Conservation (phyloP, 768 basidiomycete species). For the Saitozyma sp. region DNA sequence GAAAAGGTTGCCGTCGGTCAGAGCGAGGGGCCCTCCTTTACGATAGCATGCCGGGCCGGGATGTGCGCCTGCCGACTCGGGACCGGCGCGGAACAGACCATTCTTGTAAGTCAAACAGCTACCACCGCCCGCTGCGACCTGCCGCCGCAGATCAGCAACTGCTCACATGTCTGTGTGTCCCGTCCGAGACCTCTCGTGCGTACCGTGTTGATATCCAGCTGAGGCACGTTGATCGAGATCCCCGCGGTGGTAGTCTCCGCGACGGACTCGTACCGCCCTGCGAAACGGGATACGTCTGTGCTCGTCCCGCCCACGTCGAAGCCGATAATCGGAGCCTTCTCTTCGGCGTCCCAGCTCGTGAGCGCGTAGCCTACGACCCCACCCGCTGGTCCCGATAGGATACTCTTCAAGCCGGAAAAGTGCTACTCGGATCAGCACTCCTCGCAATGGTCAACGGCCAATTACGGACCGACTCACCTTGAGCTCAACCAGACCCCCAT, state of each 20-base stretch:
- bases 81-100: conserved; percentile 84
- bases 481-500: conserved; percentile 57
- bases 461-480: conserved; percentile 13
- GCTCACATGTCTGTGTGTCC: background rate
- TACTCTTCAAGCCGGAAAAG: conserved; percentile 89
- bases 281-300: conserved; percentile 89
- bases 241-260: conserved; percentile 96
- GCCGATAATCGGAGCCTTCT: conserved; percentile 75
- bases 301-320: conserved; percentile 93
- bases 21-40: conserved; percentile 76
- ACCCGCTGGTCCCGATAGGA: conserved; percentile 81
- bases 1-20: conserved; percentile 61
- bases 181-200: background rate
- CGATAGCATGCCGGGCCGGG: conserved; percentile 72
- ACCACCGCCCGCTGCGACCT: conserved; percentile 80
- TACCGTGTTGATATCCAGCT: conserved; percentile 82
- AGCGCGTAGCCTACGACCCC: conserved; percentile 93
- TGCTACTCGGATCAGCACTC: conserved; percentile 59
- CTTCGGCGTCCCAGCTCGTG: conserved; percentile 77
- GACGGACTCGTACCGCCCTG: conserved; percentile 83
- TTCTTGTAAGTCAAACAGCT: conserved; percentile 84
- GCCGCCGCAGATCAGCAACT: background rate
- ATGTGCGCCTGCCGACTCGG: conserved; percentile 87
- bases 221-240: conserved; percentile 85
- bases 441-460: conserved; percentile 61